Base-by-base conservation (phyloP, 129 eudicot genomes). In the Escallonia herrerae region DNA sequence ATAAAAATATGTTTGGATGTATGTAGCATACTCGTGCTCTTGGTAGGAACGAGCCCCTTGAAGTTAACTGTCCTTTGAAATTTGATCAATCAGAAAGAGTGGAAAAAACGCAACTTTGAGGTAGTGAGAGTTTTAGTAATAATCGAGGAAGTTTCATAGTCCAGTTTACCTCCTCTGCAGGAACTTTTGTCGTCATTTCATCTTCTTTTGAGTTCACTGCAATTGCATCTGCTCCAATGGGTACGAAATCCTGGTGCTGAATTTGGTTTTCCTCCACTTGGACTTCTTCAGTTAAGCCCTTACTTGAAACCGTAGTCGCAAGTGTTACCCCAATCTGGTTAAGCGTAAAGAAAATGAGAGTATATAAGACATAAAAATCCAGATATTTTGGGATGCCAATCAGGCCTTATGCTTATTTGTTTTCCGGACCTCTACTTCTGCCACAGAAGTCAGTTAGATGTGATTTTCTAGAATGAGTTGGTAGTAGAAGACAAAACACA, bases 151-250 rank as follows among this genome's bases (percentile, higher is more conserved):
- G 33, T 41, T 40, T 60, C 64, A 53, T 7, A 45, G 6, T 62
- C 67, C 40, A 44, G 11, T 60, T 67, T 22, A 70, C 74, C 67
- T 70, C 60, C 60, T 70, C 60, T 40, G 5, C 40, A 40, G 42
- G 66, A 6, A 40, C 22, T 9, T 68, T 44, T 41, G 3, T n/a
- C 14, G 37, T 57, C 39, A 5, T 41, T 48, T 39, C 63, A 44
- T 50, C 50, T 60, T 60, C 58, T 39, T 38, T 8, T 22, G n/a
- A 37, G 66, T 15, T 33, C 8, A 60, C 60, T 60, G 58, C 51
- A 40, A 7, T 52, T 51, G 12, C 40, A n/a, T 39, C 52, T 37
- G 50, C 66, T 14, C 13, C 8, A 10, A 3, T 40, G 45, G 69
- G 51, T 65, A 53, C 54, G 7, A 43, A 44, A 55, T 11, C 49